Base-by-base conservation (phyloP, 164 flowering plant species). In the Macadamia tetraphylla region DNA sequence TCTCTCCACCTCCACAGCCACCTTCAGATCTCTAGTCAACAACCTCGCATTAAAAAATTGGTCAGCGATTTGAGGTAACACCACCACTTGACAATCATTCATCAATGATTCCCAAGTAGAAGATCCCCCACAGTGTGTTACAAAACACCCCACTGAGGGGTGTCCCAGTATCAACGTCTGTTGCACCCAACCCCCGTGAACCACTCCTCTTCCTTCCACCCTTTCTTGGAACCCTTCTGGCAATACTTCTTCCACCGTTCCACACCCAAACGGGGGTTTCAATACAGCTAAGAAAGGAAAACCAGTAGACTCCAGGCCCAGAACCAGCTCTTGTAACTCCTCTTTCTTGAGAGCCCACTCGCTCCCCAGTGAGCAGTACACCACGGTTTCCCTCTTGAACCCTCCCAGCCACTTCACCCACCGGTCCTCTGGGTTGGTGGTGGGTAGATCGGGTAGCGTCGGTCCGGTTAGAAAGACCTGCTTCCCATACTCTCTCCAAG, bases 251-350 rank as follows among this genome's bases (percentile, higher is more conserved):
- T 43, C 48, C 48, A 43, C 48, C 48, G 48, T 43, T 9, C 7
- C 48, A 43, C 6, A 6, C 6, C 48, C 48, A 9, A 9, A 43
- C 48, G 48, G 48, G 7, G 48, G 48, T 9, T 78, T 80, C 29
- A 80, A 51, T 9, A 73, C 83, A 0, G 62, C 81, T 0, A 81
- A 35, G 51, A 81, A 83, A 0, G 81, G 82, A 6, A 66, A 10
- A 0, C 82, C 84, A 5, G 82, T 67, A 0, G 77, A 76, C 71
- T 81, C 86, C 0, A 79, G 60, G 0, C 82, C 86, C 67, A 76
- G 18, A 1, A 79, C 10, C 29, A 83, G 67, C 60, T 83, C 84
- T 53, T 79, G 23, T 23, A 23, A 23, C 23, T 23, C 23, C 23
- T 23, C 23, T 23, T 23, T 23, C 23, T 23, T 23, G 0, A 23